Conservation (phyloP, 2,329 filamentous ascomycete genomes). For the Epichloe typhina region DNA sequence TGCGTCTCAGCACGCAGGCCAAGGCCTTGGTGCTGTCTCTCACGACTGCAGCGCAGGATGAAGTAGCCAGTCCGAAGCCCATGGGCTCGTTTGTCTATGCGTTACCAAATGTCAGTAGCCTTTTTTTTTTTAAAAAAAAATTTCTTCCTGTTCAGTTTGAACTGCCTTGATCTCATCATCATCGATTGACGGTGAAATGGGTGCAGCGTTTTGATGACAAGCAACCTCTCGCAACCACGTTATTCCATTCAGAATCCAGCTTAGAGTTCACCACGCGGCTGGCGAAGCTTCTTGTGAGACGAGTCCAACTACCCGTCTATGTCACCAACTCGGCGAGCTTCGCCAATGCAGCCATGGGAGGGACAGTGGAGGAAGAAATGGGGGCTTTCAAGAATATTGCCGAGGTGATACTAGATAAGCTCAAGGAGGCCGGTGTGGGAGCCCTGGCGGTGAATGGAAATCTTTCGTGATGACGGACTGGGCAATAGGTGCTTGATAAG, state of each 20-base stretch:
- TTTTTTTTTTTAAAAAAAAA: not conserved
- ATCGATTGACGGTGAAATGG: not conserved
- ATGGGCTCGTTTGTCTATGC: conserved; percentile 92
- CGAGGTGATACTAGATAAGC: conserved; percentile 40
- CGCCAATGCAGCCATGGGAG: conserved; percentile 57
- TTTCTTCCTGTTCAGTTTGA: not conserved
- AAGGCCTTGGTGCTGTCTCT: conserved; percentile 49
- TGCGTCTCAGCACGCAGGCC: conserved; percentile 43
- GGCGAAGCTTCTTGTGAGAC: conserved; percentile 69
- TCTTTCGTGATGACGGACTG: not conserved
- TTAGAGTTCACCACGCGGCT: conserved; percentile 79
- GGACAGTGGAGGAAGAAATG: conserved; percentile 87
- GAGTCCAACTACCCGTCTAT: conserved; percentile 64
- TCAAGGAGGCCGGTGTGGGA: conserved; percentile 11
- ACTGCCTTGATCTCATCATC: not conserved
- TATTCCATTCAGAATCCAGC: conserved; percentile 64
- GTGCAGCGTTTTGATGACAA: conserved; percentile 36
- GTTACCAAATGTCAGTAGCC: conserved; percentile 59
- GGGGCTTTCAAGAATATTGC: conserved; percentile 68
- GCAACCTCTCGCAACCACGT: conserved; percentile 61
- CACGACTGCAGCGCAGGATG: conserved; percentile 42
- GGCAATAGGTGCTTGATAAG: too few relatives aligned
- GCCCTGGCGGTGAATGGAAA: conserved; percentile 1
- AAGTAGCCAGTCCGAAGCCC: conserved; percentile 34
- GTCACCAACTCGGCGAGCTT: conserved; percentile 81